Conservation (phyloP, 1,284 basidiomycete species). For the Phlebopus sp. region DNA sequence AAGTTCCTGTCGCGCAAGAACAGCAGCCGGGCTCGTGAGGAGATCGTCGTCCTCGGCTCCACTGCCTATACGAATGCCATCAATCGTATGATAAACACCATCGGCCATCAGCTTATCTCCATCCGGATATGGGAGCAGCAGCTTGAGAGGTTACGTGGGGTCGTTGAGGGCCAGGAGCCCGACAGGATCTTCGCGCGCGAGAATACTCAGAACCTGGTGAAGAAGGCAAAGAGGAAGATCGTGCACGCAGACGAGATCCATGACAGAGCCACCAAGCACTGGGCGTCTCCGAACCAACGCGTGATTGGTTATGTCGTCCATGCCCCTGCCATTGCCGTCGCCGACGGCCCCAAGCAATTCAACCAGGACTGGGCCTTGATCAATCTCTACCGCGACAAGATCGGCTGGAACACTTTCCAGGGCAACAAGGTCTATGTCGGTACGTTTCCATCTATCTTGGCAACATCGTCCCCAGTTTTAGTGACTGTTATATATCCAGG, state of each 20-base stretch:
- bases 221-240: constrained; percentile 17
- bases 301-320: constrained; percentile 36
- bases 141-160: constrained; percentile 1
- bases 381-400: constrained; percentile 27
- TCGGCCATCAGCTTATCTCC: not conserved
- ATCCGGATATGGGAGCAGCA: constrained; percentile 9
- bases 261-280: constrained; percentile 8
- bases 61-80: not conserved
- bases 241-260: constrained; percentile 9
- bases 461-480: constrained; percentile 15
- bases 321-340: constrained; percentile 26
- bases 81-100: not conserved
- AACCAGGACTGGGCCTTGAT: constrained; percentile 34
- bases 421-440: constrained; percentile 25
- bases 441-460: constrained; percentile 6
- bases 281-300: constrained; percentile 21
- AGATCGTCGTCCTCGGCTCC: constrained; percentile 29
- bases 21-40: constrained; percentile 10
- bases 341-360: constrained; percentile 21
- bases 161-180: constrained; percentile 13
- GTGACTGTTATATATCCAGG: constrained; percentile 13
- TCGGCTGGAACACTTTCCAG: constrained; percentile 17
- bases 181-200: too few species aligned
- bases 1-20: constrained; percentile 14
- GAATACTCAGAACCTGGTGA: constrained; percentile 9